phyloP scores from a whole-genome alignment of 768 basidiomycete species.

The Harrya chromipes region DNA sequence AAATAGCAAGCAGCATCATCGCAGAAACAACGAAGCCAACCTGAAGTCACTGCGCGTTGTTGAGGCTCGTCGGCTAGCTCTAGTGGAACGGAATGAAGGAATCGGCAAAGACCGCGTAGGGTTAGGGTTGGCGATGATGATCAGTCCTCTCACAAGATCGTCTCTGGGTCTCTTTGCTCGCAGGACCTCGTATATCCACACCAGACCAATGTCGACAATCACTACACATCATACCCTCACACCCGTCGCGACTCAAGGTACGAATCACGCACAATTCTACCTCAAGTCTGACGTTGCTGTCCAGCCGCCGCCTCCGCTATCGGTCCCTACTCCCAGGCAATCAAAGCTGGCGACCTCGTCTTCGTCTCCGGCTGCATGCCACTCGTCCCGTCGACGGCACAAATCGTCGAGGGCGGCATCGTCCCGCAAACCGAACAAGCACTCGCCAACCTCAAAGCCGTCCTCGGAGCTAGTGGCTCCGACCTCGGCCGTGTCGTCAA shows the following conservation, averaged over 20 bases:
- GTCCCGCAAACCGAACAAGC: conserved; percentile 66
- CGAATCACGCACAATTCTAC: background rate
- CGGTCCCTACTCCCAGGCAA: conserved; percentile 86
- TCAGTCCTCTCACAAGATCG: background rate
- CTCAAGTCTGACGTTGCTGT: no score
- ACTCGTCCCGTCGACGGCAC: conserved; percentile 70
- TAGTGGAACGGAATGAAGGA: no score
- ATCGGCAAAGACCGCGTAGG: no score
- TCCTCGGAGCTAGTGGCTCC: conserved; percentile 81
- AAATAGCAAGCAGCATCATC: no score
- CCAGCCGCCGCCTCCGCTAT: conserved; percentile 75
- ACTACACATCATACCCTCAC: conserved; percentile 36
- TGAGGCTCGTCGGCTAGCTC: no score
- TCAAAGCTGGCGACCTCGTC: conserved; percentile 79
- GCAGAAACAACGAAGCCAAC: no score
- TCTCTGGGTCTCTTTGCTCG: background rate
- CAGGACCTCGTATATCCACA: no score
- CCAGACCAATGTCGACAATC: conserved; percentile 26
- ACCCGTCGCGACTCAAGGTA: conserved; percentile 34
- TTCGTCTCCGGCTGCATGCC: conserved; percentile 92
- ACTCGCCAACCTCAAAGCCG: conserved; percentile 79
- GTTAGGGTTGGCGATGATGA: no score
- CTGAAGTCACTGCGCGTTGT: no score
- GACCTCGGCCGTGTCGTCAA: conserved; percentile 82
- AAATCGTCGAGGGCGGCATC: conserved; percentile 22